A percentile compares a stretch with the other conserved stretches of the same genome.
Evolutionary conservation across 805 yeast genomes (phyloP).

Genomic region (Jamesozyma jinghongensis): DNA sequence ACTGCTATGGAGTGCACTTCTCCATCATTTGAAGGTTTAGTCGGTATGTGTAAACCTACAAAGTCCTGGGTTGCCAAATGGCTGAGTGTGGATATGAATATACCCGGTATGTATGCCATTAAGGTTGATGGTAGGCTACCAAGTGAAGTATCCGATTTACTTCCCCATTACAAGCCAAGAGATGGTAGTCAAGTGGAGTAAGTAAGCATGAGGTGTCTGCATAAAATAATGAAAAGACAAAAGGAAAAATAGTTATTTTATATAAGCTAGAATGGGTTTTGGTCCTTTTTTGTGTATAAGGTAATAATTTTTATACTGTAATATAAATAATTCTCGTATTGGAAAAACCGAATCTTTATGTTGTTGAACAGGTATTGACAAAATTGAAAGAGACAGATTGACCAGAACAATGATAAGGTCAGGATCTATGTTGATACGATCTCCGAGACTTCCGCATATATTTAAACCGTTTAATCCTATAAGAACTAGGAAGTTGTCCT

Average conservation of each 20-base stretch:
- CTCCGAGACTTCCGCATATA: too few species aligned
- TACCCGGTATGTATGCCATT: slow-evolving; percentile 87
- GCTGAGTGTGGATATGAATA: slow-evolving; percentile 83
- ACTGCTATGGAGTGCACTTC: slow-evolving; percentile 87
- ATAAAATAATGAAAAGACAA: too few species aligned
- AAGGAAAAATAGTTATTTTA: too few species aligned
- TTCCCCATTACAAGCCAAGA: slow-evolving; percentile 83
- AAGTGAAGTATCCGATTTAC: slow-evolving; percentile 65
- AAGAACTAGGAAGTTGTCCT: slow-evolving; percentile 4
- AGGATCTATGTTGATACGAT: not conserved
- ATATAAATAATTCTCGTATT: not conserved
- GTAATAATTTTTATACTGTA: not conserved
- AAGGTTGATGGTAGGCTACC: slow-evolving; percentile 89
- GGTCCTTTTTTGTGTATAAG: not conserved
- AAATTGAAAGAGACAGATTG: too few species aligned
- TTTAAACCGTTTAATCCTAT: not conserved
- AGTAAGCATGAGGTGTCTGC: too few species aligned
- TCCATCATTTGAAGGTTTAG: slow-evolving; percentile 91
- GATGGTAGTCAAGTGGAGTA: slow-evolving; percentile 74
- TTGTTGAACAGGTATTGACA: too few species aligned
- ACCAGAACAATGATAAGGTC: not conserved
- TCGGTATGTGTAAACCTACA: slow-evolving; percentile 78
- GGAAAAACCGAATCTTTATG: not conserved
- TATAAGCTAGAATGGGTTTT: too few species aligned
- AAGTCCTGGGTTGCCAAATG: slow-evolving; percentile 95